Conservation (phyloP, 2,329 filamentous ascomycete genomes). For the Monilinia aucupariae region DNA sequence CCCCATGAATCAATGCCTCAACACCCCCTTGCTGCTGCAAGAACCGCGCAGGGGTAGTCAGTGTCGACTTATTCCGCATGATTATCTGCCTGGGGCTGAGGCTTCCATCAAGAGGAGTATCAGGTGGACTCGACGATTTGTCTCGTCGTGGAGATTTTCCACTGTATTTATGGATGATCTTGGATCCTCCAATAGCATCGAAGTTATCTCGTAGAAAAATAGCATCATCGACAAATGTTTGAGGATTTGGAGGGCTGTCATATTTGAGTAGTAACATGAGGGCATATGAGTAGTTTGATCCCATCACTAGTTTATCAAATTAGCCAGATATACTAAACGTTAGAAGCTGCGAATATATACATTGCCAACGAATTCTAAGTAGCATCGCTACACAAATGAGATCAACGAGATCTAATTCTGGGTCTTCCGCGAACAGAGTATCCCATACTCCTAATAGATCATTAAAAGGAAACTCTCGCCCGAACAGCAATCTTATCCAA, state of each 20-base stretch:
- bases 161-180: conserved; percentile 68
- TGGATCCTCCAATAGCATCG: conserved; percentile 53
- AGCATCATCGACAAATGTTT: conserved; percentile 82
- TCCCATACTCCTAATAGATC: conserved; percentile 86
- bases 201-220: conserved; percentile 66
- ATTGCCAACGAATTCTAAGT: conserved; percentile 81
- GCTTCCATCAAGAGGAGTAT: conserved; percentile 30
- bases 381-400: conserved; percentile 93
- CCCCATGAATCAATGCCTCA: conserved; percentile 68
- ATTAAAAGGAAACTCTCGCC: conserved; percentile 86
- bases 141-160: conserved; percentile 43
- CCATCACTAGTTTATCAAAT: conserved; percentile 57
- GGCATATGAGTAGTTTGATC: conserved; percentile 81
- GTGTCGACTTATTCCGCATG: conserved; percentile 29
- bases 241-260: conserved; percentile 56
- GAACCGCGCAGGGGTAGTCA: conserved; percentile 34
- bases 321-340: not conserved
- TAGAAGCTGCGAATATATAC: conserved; percentile 44
- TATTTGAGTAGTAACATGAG: conserved; percentile 81
- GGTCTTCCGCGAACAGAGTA: conserved; percentile 79
- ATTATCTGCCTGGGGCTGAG: conserved; percentile 25
- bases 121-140: conserved; percentile 27
- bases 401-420: conserved; percentile 74
- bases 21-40: conserved; percentile 51
- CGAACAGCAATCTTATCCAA: conserved; percentile 90